These are phyloP conservation scores for Medicago ruthenica DNA, from an alignment of 306 rosid genomes.

Conservation along the genomic window DNA sequence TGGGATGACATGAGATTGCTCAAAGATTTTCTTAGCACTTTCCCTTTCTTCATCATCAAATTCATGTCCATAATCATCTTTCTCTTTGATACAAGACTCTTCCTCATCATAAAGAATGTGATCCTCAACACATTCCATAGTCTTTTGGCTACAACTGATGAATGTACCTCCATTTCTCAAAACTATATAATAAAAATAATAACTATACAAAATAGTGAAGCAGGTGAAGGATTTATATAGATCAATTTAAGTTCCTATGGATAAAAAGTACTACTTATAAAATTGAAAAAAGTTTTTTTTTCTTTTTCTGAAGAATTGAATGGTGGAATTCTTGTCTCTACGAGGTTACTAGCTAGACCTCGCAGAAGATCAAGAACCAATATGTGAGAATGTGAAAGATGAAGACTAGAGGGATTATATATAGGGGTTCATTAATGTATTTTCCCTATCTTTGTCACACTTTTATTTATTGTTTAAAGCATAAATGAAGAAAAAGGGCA, in stretches of 20 bases:
- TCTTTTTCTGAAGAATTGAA: neutral
- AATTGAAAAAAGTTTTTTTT: neutral
- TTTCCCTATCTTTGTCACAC: neutral
- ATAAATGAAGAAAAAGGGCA: neutral
- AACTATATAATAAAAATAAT: neutral
- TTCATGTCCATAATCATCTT: slow-evolving; percentile 65
- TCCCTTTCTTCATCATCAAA: slow-evolving; percentile 64
- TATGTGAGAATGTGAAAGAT: slow-evolving; percentile 26
- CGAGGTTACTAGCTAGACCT: slow-evolving; percentile 44
- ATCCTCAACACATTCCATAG: slow-evolving; percentile 62
- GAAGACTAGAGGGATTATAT: slow-evolving; percentile 47
- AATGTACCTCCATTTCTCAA: slow-evolving; percentile 42
- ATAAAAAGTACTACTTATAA: neutral
- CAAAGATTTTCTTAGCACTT: slow-evolving; percentile 51
- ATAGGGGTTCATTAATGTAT: neutral
- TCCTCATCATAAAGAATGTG: slow-evolving; percentile 57
- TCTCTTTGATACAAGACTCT: slow-evolving; percentile 62
- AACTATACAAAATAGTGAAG: slow-evolving; percentile 9
- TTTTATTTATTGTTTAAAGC: slow-evolving; percentile 5
- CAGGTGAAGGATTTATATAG: neutral
- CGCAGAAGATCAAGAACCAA: slow-evolving; percentile 59
- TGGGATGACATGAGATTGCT: slow-evolving; percentile 53
- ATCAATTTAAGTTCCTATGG: no score
- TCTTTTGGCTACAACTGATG: slow-evolving; percentile 41
- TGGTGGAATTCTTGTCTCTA: slow-evolving; percentile 50